Evolutionary conservation across 1,139 yeast genomes (phyloP).

Genomic region (Yamadazyma spencermartinsiae): DNA sequence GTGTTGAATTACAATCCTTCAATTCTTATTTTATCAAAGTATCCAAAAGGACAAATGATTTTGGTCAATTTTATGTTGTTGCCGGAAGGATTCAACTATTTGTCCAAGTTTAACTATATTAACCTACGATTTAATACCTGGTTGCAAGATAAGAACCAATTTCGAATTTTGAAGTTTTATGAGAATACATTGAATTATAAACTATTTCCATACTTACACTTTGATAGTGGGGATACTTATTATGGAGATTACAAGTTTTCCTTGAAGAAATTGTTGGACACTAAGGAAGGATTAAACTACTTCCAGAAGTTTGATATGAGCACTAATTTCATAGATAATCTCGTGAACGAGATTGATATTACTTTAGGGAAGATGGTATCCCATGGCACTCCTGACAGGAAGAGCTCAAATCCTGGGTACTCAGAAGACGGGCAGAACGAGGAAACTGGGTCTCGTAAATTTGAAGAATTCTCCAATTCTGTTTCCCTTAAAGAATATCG

Average conservation of each 20-base stretch:
- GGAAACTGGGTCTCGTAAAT: too few relatives aligned
- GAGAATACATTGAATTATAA: slow-evolving; percentile 13
- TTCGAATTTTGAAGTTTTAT: slow-evolving; percentile 13
- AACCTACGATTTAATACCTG: slow-evolving; percentile 33
- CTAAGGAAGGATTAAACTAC: slow-evolving; percentile 71
- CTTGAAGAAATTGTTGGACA: slow-evolving; percentile 75
- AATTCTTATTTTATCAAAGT: slow-evolving; percentile 25
- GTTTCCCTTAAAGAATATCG: slow-evolving; percentile 28
- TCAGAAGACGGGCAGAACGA: background rate
- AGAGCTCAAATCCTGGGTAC: background rate
- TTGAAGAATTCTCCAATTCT: background rate
- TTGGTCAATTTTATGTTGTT: slow-evolving; percentile 31
- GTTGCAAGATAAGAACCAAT: slow-evolving; percentile 17
- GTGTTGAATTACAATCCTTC: slow-evolving; percentile 32
- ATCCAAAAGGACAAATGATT: slow-evolving; percentile 27
- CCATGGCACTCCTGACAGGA: background rate
- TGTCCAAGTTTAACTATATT: slow-evolving; percentile 35
- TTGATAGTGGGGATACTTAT: slow-evolving; percentile 3
- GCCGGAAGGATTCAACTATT: slow-evolving; percentile 37
- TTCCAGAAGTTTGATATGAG: slow-evolving; percentile 28
- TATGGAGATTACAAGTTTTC: slow-evolving; percentile 34
- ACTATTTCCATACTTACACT: slow-evolving; percentile 29
- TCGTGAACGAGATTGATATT: slow-evolving; percentile 24
- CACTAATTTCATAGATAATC: slow-evolving; percentile 24
- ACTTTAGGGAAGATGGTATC: slow-evolving; percentile 16